Percentiles rank a stretch among this genome's conserved stretches.
These are phyloP conservation scores for Eurotiales sp. DNA, from an alignment of 2,329 filamentous ascomycete species.

Conservation along the genomic window DNA sequence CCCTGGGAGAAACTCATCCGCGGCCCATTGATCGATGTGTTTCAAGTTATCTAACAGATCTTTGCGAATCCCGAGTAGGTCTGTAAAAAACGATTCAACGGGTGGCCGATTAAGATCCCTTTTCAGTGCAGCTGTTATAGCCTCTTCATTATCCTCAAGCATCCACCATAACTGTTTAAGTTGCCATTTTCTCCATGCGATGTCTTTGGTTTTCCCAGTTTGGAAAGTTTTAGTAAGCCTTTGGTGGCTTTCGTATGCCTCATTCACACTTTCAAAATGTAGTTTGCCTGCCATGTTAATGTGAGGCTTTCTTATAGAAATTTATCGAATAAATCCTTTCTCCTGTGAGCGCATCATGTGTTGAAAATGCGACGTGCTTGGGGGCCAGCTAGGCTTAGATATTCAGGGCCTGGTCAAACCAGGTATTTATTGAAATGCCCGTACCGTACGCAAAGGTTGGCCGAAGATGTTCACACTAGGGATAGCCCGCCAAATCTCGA, in stretches of 20 bases:
- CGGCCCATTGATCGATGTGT: slow-evolving; percentile 39
- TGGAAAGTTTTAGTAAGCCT: slow-evolving; percentile 22
- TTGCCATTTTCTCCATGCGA: slow-evolving; percentile 41
- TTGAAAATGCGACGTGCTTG: too few species aligned
- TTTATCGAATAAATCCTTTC: too few species aligned
- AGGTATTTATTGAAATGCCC: too few species aligned
- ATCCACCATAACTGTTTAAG: slow-evolving; percentile 43
- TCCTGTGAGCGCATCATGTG: too few species aligned
- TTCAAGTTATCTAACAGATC: slow-evolving; percentile 38
- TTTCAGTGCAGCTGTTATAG: slow-evolving; percentile 30
- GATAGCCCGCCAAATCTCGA: too few species aligned
- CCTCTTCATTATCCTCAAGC: slow-evolving; percentile 37
- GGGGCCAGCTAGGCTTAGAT: too few species aligned
- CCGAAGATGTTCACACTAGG: too few species aligned
- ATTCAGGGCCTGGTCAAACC: too few species aligned
- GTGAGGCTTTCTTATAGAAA: too few species aligned
- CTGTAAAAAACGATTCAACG: slow-evolving; percentile 31
- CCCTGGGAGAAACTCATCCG: slow-evolving; percentile 27
- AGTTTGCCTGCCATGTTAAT: not conserved
- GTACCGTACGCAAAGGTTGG: too few species aligned
- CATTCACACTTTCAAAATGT: not conserved
- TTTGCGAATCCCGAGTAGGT: slow-evolving; percentile 28
- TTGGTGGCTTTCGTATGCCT: not conserved
- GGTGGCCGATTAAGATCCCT: slow-evolving; percentile 34
- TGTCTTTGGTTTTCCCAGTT: slow-evolving; percentile 31